phyloP scores from a whole-genome alignment of 257 asterid species.

The Salvia splendens region DNA sequence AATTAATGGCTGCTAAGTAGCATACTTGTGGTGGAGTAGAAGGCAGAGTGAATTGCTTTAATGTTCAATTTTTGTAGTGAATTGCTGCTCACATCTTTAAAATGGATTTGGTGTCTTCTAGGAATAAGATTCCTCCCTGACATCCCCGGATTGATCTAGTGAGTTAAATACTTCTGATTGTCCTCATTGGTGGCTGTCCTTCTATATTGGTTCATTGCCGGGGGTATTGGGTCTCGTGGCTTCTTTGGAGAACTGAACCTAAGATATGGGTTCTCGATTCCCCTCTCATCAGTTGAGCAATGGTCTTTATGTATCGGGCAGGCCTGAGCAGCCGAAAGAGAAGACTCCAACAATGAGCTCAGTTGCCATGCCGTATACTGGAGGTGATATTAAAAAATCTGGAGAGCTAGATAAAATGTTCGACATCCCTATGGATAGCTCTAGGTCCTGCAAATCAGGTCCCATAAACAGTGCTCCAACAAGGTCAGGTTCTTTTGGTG shows the following conservation, averaged over 20 bases:
- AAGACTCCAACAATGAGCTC: conserved; percentile 58
- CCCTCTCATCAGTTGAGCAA: conserved; percentile 76
- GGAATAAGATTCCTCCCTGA: conserved; percentile 34
- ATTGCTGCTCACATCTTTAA: conserved; percentile 1
- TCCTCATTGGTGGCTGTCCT: conserved; percentile 15
- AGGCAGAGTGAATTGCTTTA: conserved; percentile 6
- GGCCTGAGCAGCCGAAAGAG: conserved; percentile 72
- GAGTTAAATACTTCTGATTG: conserved; percentile 4
- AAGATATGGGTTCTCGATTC: conserved; percentile 68
- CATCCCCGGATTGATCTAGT: conserved; percentile 31
- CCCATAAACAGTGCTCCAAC: conserved; percentile 62
- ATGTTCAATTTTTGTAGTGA: conserved; percentile 1
- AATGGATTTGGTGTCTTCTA: conserved; percentile 29
- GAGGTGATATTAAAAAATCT: conserved; percentile 77
- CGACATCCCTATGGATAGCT: conserved; percentile 57
- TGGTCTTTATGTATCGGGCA: conserved; percentile 80
- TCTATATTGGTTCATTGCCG: conserved; percentile 17
- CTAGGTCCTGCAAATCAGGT: conserved; percentile 68
- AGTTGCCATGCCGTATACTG: conserved; percentile 78
- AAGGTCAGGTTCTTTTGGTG: conserved; percentile 65
- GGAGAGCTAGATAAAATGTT: conserved; percentile 89
- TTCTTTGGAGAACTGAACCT: conserved; percentile 24
- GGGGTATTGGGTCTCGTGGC: conserved; percentile 27
- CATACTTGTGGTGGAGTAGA: conserved; percentile 20
- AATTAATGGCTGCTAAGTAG: conserved; percentile 20